Percentiles rank a stretch among this genome's conserved stretches.
phyloP scores from a whole-genome alignment of 768 basidiomycete genomes.

The Tylopilus felleus region DNA sequence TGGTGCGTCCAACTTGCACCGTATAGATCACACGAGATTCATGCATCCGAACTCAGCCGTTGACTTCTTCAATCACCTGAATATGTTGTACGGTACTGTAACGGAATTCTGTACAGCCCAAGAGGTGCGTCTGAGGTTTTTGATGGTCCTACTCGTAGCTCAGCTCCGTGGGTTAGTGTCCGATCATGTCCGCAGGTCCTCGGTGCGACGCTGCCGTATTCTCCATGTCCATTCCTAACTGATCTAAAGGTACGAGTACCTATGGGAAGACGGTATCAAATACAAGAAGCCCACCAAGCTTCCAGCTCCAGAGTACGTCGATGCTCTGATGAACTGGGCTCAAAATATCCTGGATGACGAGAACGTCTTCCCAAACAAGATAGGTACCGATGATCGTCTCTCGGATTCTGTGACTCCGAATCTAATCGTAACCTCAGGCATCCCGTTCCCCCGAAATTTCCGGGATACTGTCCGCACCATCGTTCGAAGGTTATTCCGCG shows the following conservation, averaged over 20 bases:
- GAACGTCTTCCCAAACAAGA: constrained; percentile 88
- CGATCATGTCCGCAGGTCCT: constrained; percentile 96
- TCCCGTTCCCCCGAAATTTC: constrained; percentile 88
- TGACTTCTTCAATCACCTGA: constrained; percentile 99
- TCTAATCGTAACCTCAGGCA: constrained; percentile 47
- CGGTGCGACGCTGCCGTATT: constrained; percentile 47
- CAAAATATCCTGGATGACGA: constrained; percentile 93
- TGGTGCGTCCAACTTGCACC: constrained; percentile 47
- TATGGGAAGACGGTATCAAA: constrained; percentile 88
- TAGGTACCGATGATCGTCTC: constrained; percentile 50
- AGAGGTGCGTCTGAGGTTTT: constrained; percentile 54
- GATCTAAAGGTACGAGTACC: constrained; percentile 78
- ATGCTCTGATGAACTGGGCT: constrained; percentile 98
- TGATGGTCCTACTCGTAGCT: constrained; percentile 7
- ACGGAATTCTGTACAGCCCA: constrained; percentile 97
- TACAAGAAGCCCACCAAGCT: constrained; percentile 91
- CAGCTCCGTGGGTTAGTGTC: constrained; percentile 52
- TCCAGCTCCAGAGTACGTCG: constrained; percentile 94
- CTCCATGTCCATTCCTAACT: constrained; percentile 1
- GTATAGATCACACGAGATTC: background rate
- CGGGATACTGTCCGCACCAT: constrained; percentile 89
- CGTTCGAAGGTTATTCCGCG: constrained; percentile 87
- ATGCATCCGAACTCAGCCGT: constrained; percentile 59
- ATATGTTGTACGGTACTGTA: constrained; percentile 98
- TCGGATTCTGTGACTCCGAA: constrained; percentile 4